Evolutionary conservation across 2,329 filamentous ascomycete genomes (phyloP), one percentile per base, ranked within the genome.

Genomic region (Rugonectria rugulosa): DNA sequence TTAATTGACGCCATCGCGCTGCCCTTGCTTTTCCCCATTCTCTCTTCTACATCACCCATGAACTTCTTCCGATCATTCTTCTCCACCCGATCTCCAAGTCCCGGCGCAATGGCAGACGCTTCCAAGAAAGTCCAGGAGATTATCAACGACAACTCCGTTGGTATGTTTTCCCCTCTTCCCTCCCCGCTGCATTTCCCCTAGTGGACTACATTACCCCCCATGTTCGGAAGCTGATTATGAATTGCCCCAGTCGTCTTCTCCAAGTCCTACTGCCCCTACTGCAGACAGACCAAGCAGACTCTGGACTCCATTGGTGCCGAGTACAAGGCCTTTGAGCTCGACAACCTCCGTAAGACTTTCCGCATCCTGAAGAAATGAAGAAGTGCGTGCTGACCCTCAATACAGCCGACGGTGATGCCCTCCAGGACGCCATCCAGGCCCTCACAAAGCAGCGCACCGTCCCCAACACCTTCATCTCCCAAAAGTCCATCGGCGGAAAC

Each of bases 221-320:
- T 32, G 21, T 36, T n/a, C 36, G 20, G 21, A 56, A 31, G 31
- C 43, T 54, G 44, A 41, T 26, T 26, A 17, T 36, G 27, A 41
- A 21, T 27, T n/a, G 17, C 27, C n/a, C 6, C 45, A 91, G 90
- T 95, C 69, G 91, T 99, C 73, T 99, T 99, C 84, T 93, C 89
- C 78, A 99, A 99, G 82, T 91, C 89, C 14, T 97, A 92, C 81
- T 99, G 95, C 85, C 92, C 93, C 11, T 96, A 96, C 85, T 98
- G 94, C 84, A 82, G 78, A 55, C 81, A 87, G 57, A 87, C 89
- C 66, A 98, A 98, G 87, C 70, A 81, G 53, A 81, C 91, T 45
- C 81, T 99, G 67, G 84, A 81, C 70, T 80, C 86, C 54, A 67
- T 87, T 55, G 86, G 87, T 63, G 91, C 90, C 59, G 89, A 92